Evolutionary conservation across 169 alveolate species (phyloP).

Genomic region (Eimeria maxima): DNA sequence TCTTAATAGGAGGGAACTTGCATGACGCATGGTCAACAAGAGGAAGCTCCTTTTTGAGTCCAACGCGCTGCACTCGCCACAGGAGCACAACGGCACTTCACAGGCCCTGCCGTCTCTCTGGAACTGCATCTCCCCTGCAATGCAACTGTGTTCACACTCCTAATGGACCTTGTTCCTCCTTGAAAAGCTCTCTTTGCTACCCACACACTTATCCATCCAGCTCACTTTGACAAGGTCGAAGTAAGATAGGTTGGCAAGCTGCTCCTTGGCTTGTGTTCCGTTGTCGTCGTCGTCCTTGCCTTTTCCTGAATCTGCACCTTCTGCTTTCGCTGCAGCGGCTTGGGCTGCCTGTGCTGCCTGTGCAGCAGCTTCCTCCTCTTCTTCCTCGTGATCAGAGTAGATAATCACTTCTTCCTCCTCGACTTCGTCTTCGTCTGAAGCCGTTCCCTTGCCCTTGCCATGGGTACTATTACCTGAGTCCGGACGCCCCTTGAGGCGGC

Average conservation of each 20-base stretch:
- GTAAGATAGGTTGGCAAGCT: conserved; percentile 72
- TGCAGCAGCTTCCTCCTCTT: conserved; percentile 64
- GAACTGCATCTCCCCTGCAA: background rate
- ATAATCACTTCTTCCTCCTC: conserved; percentile 80
- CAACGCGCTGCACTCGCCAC: conserved; percentile 79
- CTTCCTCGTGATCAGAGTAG: conserved; percentile 64
- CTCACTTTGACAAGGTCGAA: conserved; percentile 81
- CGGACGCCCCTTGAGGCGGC: conserved; percentile 25
- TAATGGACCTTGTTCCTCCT: background rate
- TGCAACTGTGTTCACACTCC: background rate
- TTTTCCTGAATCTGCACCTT: background rate
- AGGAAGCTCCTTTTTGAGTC: conserved; percentile 90
- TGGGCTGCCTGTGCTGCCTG: background rate
- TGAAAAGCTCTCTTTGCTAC: background rate
- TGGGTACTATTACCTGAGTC: background rate
- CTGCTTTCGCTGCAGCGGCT: conserved; percentile 30
- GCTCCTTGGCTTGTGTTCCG: conserved; percentile 61
- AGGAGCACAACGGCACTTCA: background rate
- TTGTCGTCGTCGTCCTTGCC: conserved; percentile 62
- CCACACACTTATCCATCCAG: background rate
- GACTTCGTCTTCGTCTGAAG: background rate
- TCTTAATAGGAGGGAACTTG: conserved; percentile 92
- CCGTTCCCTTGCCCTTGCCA: background rate
- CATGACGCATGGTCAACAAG: conserved; percentile 92
- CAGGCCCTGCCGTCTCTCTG: background rate